phyloP scores from a whole-genome alignment of 2,329 filamentous ascomycete genomes.

The Sphaceloma murrayae region DNA sequence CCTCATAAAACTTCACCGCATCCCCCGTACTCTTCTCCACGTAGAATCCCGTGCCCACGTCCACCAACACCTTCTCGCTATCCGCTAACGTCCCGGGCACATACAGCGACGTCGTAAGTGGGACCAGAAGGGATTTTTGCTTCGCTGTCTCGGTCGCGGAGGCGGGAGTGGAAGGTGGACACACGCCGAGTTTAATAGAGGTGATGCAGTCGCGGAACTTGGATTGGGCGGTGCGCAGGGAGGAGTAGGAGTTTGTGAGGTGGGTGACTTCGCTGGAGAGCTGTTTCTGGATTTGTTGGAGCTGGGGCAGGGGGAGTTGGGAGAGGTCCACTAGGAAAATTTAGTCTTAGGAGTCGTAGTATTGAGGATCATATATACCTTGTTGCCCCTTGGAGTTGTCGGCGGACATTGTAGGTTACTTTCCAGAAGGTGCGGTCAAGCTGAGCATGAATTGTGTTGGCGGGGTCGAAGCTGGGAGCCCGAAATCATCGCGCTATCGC shows the following conservation, averaged over 20 bases:
- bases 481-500: no score
- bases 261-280: conserved; percentile 94
- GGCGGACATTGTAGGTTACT: conserved; percentile 11
- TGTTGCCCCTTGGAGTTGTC: conserved; percentile 15
- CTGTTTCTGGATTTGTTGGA: conserved; percentile 87
- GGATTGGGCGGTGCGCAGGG: conserved; percentile 77
- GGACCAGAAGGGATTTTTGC: conserved; percentile 61
- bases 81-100: conserved; percentile 72
- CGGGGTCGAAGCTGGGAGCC: background rate
- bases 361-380: no score
- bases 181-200: conserved; percentile 50
- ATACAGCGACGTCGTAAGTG: conserved; percentile 88
- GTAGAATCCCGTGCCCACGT: conserved; percentile 88
- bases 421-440: no score
- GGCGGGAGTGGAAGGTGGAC: conserved; percentile 25
- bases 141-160: conserved; percentile 27
- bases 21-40: conserved; percentile 69
- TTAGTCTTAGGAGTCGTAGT: background rate
- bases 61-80: conserved; percentile 71
- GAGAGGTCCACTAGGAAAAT: conserved; percentile 53
- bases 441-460: background rate
- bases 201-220: conserved; percentile 87
- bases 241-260: conserved; percentile 79
- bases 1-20: conserved; percentile 57
- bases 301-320: conserved; percentile 71